Conservation (phyloP, 1,284 basidiomycete species). For the Malassezia dermatis region DNA sequence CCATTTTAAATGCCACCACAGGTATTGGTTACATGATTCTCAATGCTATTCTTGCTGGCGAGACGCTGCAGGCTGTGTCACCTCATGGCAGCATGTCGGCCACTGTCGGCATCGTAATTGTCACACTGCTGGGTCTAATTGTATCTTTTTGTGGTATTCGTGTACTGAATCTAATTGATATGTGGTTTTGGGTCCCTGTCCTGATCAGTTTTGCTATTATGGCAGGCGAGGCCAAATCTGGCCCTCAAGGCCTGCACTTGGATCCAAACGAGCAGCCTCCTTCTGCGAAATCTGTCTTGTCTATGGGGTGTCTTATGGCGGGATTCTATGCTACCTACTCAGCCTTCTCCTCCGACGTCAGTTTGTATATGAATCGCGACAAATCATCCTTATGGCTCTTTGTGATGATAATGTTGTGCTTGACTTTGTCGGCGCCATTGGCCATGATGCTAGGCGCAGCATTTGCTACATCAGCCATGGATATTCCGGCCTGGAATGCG, state of each 20-base stretch:
- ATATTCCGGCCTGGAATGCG: constrained; percentile 52
- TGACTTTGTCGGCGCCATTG: constrained; percentile 56
- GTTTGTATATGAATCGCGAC: constrained; percentile 50
- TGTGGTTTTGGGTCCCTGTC: constrained; percentile 67
- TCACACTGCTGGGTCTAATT: constrained; percentile 64
- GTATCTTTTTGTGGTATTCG: constrained; percentile 70
- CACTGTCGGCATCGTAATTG: constrained; percentile 74
- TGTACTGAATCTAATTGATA: constrained; percentile 60
- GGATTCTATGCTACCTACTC: constrained; percentile 55
- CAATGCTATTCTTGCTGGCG: constrained; percentile 53
- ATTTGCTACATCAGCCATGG: constrained; percentile 54
- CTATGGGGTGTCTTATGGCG: constrained; percentile 55
- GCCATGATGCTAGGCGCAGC: constrained; percentile 56
- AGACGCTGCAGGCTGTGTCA: constrained; percentile 50
- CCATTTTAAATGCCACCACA: constrained; percentile 47
- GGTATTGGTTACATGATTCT: constrained; percentile 53
- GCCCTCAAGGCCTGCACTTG: constrained; percentile 53
- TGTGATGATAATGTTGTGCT: constrained; percentile 55
- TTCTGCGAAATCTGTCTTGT: constrained; percentile 51
- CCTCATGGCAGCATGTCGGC: constrained; percentile 43
- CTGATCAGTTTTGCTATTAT: constrained; percentile 58
- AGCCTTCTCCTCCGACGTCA: constrained; percentile 46
- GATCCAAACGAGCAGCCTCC: constrained; percentile 52
- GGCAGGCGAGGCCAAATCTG: constrained; percentile 54
- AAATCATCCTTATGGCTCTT: constrained; percentile 54